Percentiles rank a stretch among this genome's conserved stretches.
Evolutionary conservation across 768 basidiomycete species (phyloP).

Genomic region (Boletus sensibilis): DNA sequence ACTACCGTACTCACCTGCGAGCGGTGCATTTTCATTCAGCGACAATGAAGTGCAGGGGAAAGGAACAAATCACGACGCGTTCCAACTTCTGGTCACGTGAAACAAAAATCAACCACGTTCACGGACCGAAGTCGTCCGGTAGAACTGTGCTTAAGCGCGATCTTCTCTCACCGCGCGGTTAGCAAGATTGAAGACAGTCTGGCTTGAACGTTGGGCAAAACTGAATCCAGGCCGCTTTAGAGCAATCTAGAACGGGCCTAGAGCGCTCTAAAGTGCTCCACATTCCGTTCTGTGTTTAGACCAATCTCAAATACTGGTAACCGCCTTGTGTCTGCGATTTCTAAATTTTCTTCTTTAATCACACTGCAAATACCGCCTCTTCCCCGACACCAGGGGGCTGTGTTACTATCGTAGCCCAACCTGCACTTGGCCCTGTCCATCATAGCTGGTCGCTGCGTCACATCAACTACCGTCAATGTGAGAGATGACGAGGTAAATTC

Average conservation of each 20-base stretch:
- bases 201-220: no score
- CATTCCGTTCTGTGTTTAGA: no score
- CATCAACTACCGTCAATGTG: neutral
- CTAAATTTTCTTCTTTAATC: neutral
- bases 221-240: no score
- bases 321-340: neutral
- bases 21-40: constrained; percentile 12
- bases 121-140: no score
- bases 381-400: neutral
- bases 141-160: no score
- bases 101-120: constrained; percentile 18
- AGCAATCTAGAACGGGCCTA: no score
- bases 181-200: no score
- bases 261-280: no score
- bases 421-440: neutral
- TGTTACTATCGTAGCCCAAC: neutral
- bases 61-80: neutral
- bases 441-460: neutral
- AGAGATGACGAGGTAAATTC: neutral
- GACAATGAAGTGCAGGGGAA: neutral
- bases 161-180: no score
- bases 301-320: no score
- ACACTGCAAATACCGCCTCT: neutral
- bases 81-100: constrained; percentile 25
- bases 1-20: constrained; percentile 12